A percentile compares a stretch with the other conserved stretches of the same genome.
Conservation (phyloP, 2,329 filamentous ascomycete species). For the Ophiostoma sp. region DNA sequence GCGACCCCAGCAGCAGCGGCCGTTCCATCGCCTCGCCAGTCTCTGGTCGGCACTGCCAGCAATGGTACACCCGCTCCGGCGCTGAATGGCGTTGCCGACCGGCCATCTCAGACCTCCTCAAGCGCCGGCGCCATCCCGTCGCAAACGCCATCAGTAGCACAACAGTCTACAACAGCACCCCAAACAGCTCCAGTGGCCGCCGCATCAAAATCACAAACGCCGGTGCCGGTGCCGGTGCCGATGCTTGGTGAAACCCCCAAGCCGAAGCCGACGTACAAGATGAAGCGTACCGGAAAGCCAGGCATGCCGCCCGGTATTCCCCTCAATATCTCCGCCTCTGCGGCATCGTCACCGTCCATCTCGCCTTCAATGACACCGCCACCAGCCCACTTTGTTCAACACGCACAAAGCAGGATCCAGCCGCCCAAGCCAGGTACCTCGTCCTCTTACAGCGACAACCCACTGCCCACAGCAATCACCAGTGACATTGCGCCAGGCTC, state of each 20-base stretch:
- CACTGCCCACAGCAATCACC: not conserved
- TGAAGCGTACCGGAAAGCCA: conserved; percentile 16
- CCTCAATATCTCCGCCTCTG: not conserved
- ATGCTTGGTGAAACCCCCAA: not conserved
- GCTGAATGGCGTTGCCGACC: not conserved
- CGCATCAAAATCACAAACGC: not conserved
- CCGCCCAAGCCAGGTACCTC: not conserved
- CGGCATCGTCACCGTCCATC: not conserved
- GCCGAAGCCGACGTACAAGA: conserved; percentile 11
- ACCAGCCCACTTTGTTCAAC: not conserved
- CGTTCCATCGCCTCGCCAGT: not conserved
- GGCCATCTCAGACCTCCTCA: not conserved
- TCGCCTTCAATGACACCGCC: conserved; percentile 14
- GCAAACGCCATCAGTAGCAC: not conserved
- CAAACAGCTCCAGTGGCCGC: not conserved
- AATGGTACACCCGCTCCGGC: not conserved
- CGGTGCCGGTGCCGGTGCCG: conserved; percentile 1
- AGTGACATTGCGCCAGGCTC: conserved; percentile 8
- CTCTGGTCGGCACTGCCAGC: not conserved
- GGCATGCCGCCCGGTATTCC: conserved; percentile 13
- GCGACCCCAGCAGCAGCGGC: not conserved
- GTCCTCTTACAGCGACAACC: not conserved
- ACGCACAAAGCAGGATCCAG: not conserved
- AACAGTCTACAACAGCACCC: conserved; percentile 7
- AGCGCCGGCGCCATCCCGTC: not conserved